Evolutionary conservation across 331 rosid genomes (phyloP), one percentile per base, ranked within the genome.

Genomic region (Ulmus americana): DNA sequence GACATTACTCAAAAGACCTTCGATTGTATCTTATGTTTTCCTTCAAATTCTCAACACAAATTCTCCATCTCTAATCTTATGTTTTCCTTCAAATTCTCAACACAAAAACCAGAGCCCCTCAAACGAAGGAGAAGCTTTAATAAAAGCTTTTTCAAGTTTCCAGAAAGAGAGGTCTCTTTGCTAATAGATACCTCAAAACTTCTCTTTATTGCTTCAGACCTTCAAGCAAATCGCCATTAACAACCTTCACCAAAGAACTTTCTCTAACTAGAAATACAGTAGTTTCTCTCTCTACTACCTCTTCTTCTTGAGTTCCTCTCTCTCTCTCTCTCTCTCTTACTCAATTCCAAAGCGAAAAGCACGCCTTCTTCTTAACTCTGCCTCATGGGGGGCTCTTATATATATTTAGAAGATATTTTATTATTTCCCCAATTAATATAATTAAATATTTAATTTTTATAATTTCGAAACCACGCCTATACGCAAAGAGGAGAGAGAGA

Each of bases 1-100:
- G 42, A 92, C 91, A 69, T 84, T 85, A 68, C 98, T 85, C 41
- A 92, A 76, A 11, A 92, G 87, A 16, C 83, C 84, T 63, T 87
- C 88, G 43, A 92, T 89, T 44, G 60, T 67, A 45, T 82, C 79
- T 35, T 6, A 20, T 1, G 22, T 20, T 15, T 71, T 47, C 38
- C 48, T 61, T 50, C 53, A 35, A 11, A 41, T 39, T 45, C 56
- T 49, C 55, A 44, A 46, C 47, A 3, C 5, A 12, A n/a, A n/a
- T n/a, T n/a, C 10, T 3, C 8, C 22, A 20, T 20, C 22, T 20
- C 22, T 20, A 20, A 20, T 12, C 39, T 10, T 20, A 1, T 42
- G 13, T 3, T 53, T 5, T 15, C 8, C 45, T 54, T 45, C 59
- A 39, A 4, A 10, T 8, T 12, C 16, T 4, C 6, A 72, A 49